A percentile compares a stretch with the other conserved stretches of the same genome.
Conservation (phyloP, 768 basidiomycete species). For the Amyloporia xantha region DNA sequence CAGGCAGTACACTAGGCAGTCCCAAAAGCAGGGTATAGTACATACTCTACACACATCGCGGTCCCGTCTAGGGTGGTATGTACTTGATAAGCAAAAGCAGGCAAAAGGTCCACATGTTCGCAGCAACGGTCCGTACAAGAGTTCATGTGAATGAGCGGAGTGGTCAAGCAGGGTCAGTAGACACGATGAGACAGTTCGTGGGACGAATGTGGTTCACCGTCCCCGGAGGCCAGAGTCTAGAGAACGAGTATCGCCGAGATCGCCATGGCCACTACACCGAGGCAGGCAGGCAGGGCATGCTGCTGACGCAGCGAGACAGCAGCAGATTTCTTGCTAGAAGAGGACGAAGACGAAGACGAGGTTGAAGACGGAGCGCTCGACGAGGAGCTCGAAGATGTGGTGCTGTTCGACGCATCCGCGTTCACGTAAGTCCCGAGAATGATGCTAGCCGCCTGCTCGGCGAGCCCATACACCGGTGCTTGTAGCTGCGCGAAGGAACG, state of each 20-base stretch:
- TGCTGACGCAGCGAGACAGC: slow-evolving; percentile 2
- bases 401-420: slow-evolving; percentile 8
- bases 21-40: too few relatives aligned
- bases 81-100: too few relatives aligned
- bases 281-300: not conserved
- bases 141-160: not conserved
- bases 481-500: slow-evolving; percentile 13
- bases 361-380: not conserved
- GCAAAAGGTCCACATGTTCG: too few relatives aligned
- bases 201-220: too few relatives aligned
- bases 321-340: not conserved
- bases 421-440: slow-evolving; percentile 35
- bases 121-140: not conserved
- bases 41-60: too few relatives aligned
- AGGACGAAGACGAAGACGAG: not conserved
- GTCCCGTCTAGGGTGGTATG: too few relatives aligned
- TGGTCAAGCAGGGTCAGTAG: not conserved
- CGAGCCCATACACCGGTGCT: slow-evolving; percentile 36
- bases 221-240: not conserved
- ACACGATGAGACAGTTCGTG: not conserved
- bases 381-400: not conserved
- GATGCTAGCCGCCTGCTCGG: slow-evolving; percentile 41
- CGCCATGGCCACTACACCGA: slow-evolving; percentile 6
- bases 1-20: too few relatives aligned
- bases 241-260: slow-evolving; percentile 6